phyloP scores from a whole-genome alignment of 148 eudicot species.

The Rhododendron kiyosumense region DNA sequence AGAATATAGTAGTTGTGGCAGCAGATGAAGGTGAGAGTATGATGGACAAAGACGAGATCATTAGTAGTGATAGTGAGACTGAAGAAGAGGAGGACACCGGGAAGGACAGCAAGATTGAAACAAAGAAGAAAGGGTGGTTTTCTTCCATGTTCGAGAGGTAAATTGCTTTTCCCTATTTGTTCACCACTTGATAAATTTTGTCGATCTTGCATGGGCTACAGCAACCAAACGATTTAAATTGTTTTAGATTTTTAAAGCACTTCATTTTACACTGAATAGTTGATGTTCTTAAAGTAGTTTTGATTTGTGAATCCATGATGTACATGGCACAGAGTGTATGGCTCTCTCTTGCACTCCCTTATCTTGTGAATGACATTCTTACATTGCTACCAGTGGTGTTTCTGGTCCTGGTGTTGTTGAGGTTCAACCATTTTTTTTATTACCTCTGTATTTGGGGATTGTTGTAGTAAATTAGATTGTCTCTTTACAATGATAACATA shows the following conservation, averaged over 20 bases:
- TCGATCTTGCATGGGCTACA: neutral
- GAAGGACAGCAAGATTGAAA: conserved; percentile 39
- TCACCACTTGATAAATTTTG: neutral
- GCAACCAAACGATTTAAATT: neutral
- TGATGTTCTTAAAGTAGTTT: neutral
- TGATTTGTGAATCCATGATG: neutral
- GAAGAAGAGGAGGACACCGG: conserved; percentile 62
- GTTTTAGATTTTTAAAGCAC: neutral
- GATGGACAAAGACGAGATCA: conserved; percentile 93
- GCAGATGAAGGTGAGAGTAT: conserved; percentile 76
- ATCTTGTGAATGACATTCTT: neutral
- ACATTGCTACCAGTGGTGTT: neutral
- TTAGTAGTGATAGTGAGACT: conserved; percentile 79
- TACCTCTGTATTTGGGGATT: neutral
- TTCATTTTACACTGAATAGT: neutral
- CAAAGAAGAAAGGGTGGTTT: conserved; percentile 89
- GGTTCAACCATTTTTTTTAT: neutral
- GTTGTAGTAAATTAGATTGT: neutral
- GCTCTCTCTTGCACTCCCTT: neutral
- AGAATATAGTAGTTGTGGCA: conserved; percentile 38
- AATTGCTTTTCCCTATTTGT: neutral
- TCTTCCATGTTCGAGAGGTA: conserved; percentile 96
- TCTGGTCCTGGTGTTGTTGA: neutral
- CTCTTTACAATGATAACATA: neutral
- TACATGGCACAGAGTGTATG: neutral